Conservation (phyloP, 345 rosid species). For the Syzygium jambos region DNA sequence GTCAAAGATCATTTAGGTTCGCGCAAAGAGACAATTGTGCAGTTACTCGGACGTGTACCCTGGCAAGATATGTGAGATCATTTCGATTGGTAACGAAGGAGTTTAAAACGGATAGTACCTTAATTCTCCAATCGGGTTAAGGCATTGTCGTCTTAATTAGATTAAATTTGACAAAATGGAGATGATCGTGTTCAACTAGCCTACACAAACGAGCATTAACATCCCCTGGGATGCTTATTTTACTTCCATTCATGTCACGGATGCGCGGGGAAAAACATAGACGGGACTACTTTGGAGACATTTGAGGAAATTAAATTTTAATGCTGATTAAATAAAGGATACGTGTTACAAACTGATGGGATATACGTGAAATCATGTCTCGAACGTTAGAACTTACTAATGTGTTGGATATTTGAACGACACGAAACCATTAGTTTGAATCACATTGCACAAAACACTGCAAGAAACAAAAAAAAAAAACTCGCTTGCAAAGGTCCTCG, state of each 20-base stretch:
- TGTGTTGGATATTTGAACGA: not conserved
- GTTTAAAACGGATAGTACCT: not conserved
- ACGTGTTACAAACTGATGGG: fast-evolving
- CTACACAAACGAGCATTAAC: no score
- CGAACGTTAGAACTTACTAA: not conserved
- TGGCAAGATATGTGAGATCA: not conserved
- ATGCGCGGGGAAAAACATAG: no score
- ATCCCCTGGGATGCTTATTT: not conserved
- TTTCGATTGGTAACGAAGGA: not conserved
- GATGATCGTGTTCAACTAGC: no score
- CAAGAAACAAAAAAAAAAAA: no score
- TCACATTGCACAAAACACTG: not conserved
- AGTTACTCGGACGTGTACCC: not conserved
- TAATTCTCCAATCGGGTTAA: not conserved
- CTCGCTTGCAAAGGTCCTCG: not conserved
- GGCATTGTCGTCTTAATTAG: not conserved
- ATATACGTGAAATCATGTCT: not conserved
- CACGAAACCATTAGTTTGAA: not conserved
- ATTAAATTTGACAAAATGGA: fast-evolving
- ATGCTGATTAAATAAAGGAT: not conserved
- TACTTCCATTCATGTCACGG: not conserved
- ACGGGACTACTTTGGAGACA: fast-evolving
- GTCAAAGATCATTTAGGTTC: not conserved
- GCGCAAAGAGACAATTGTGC: not conserved
- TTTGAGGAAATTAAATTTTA: not conserved